Evolutionary conservation across 148 eudicot species (phyloP).

Genomic region (Chenopodium berlandieri): DNA sequence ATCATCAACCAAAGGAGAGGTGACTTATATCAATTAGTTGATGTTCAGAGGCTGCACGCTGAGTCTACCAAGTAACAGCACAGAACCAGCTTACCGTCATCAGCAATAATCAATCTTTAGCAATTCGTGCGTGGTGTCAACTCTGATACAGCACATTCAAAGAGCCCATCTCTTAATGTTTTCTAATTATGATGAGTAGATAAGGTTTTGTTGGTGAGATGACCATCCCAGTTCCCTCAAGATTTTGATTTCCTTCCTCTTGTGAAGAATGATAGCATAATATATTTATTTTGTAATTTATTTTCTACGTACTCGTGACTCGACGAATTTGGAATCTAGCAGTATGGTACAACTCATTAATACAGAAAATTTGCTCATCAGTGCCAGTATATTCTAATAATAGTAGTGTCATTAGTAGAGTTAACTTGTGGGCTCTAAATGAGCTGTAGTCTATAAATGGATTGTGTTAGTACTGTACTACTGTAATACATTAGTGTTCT

Average conservation of each 20-base stretch:
- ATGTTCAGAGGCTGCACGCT: slow-evolving; percentile 35
- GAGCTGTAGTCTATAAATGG: slow-evolving; percentile 23
- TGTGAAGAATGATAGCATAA: background rate
- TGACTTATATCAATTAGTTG: slow-evolving; percentile 50
- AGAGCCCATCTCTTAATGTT: background rate
- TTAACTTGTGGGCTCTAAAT: slow-evolving; percentile 13
- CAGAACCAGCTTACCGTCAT: background rate
- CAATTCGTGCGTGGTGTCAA: background rate
- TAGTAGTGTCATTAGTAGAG: slow-evolving; percentile 13
- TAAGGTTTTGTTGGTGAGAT: slow-evolving; percentile 3
- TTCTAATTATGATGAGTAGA: background rate
- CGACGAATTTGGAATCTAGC: slow-evolving; percentile 1
- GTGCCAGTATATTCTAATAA: slow-evolving; percentile 14
- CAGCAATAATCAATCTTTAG: background rate
- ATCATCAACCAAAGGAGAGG: slow-evolving; percentile 51
- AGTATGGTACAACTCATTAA: slow-evolving; percentile 18
- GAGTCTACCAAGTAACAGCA: slow-evolving; percentile 8
- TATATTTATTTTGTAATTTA: background rate
- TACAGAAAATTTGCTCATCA: slow-evolving; percentile 4
- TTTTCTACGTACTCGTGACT: background rate
- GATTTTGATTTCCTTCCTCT: background rate
- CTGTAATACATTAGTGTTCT: background rate
- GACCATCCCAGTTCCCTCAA: background rate
- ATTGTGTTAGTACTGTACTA: background rate
- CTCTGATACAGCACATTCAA: background rate